phyloP scores from a whole-genome alignment of 129 eudicot species.

The Deinandra increscens region DNA sequence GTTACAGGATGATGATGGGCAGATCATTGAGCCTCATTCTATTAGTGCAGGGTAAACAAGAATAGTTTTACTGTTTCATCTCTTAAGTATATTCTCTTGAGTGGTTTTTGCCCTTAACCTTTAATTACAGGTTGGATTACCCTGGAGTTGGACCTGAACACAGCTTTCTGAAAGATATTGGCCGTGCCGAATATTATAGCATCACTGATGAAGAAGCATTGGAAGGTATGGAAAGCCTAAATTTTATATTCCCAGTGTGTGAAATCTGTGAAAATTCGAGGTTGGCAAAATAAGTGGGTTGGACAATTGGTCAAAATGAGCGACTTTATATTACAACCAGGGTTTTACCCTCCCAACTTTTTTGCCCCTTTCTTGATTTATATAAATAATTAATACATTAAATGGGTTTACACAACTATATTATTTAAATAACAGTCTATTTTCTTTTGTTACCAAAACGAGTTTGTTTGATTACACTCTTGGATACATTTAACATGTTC shows the following conservation, averaged over 20 bases:
- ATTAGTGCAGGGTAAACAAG: slow-evolving; percentile 78
- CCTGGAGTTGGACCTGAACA: slow-evolving; percentile 99
- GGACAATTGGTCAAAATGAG: slow-evolving; percentile 2
- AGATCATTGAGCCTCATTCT: slow-evolving; percentile 91
- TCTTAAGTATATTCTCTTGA: background rate
- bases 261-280: background rate
- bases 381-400: background rate
- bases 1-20: slow-evolving; percentile 95
- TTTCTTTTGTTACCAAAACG: background rate
- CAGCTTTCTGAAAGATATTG: slow-evolving; percentile 82
- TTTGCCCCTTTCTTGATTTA: background rate
- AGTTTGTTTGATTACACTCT: background rate
- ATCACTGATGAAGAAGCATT: slow-evolving; percentile 84
- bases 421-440: background rate
- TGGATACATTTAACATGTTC: background rate
- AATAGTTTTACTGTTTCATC: background rate
- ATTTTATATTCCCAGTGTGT: background rate
- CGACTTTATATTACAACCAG: background rate
- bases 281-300: background rate
- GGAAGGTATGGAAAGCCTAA: slow-evolving; percentile 47
- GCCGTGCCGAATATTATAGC: slow-evolving; percentile 84
- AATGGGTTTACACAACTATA: background rate
- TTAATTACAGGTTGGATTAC: slow-evolving; percentile 64
- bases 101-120: background rate
- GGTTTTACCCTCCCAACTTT: no score